phyloP scores from a whole-genome alignment of 106 monocot species.

The Phalaenopsis equestris region DNA sequence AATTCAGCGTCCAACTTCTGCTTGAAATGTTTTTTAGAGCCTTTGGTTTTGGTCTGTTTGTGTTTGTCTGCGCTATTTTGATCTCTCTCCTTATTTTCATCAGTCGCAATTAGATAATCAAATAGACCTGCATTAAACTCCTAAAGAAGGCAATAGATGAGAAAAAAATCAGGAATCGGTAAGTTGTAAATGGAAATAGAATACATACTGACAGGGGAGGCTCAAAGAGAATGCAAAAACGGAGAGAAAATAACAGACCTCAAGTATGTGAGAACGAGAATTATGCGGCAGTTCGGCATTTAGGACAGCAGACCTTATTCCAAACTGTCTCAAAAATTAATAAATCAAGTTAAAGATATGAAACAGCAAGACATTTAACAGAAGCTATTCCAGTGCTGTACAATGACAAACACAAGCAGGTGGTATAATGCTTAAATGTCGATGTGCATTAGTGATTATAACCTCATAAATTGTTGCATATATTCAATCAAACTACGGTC shows the following conservation, averaged over 20 bases:
- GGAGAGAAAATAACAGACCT: conserved; percentile 28
- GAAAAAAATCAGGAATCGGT: conserved; percentile 3
- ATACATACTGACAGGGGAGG: neutral
- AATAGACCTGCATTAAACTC: conserved; percentile 86
- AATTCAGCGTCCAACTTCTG: conserved; percentile 72
- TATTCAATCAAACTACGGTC: neutral
- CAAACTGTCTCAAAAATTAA: conserved; percentile 48
- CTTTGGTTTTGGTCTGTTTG: conserved; percentile 27
- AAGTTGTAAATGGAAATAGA: neutral
- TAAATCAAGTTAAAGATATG: neutral
- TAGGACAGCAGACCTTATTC: conserved; percentile 74
- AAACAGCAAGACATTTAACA: neutral
- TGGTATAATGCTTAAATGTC: neutral
- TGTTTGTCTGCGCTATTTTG: conserved; percentile 29
- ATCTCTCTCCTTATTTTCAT: conserved; percentile 52
- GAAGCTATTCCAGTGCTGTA: neutral
- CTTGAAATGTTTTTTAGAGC: conserved; percentile 41
- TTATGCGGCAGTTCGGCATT: conserved; percentile 97
- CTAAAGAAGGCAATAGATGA: conserved; percentile 24
- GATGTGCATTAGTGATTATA: neutral
- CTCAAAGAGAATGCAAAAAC: neutral
- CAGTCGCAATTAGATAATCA: conserved; percentile 89
- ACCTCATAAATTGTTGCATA: neutral
- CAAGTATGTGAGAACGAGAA: conserved; percentile 82
- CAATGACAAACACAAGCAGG: neutral